These are phyloP conservation scores for Phytophthora litchii DNA, from an alignment of 352 stramenopile species.

Conservation along the genomic window DNA sequence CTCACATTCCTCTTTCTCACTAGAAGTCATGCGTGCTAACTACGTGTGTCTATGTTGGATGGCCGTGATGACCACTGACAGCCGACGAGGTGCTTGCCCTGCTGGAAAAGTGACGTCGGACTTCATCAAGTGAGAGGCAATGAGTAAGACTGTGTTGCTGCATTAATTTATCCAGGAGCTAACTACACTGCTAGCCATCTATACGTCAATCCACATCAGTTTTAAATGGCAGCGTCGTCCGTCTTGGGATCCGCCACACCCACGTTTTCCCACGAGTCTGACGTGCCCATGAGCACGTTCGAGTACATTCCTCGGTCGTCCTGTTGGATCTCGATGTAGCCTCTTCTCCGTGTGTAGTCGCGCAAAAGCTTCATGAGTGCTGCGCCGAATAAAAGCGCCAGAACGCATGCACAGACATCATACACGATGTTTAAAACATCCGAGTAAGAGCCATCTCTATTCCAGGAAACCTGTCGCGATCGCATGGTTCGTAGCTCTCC, in stretches of 20 bases:
- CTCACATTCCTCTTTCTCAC: neutral
- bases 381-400: conserved; percentile 48
- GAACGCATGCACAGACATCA: conserved; percentile 47
- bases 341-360: conserved; percentile 53
- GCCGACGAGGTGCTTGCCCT: conserved; percentile 62
- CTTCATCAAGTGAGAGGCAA: conserved; percentile 1
- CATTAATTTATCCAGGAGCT: conserved; percentile 28
- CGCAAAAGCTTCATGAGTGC: conserved; percentile 53
- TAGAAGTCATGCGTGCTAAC: conserved; percentile 1
- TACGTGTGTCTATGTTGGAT: neutral
- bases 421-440: conserved; percentile 36
- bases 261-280: conserved; percentile 74
- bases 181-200: conserved; percentile 2
- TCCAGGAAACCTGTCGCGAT: conserved; percentile 10
- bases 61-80: conserved; percentile 23
- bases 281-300: conserved; percentile 56
- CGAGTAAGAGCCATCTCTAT: conserved; percentile 2
- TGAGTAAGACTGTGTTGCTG: neutral
- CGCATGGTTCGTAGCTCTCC: conserved; percentile 17
- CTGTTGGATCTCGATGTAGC: conserved; percentile 70
- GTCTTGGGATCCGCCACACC: conserved; percentile 9
- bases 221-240: conserved; percentile 23
- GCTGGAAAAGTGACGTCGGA: conserved; percentile 39
- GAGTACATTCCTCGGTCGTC: conserved; percentile 74
- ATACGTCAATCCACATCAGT: neutral